Evolutionary conservation across 2,329 filamentous ascomycete genomes (phyloP).

Genomic region (Colletotrichum limetticola): DNA sequence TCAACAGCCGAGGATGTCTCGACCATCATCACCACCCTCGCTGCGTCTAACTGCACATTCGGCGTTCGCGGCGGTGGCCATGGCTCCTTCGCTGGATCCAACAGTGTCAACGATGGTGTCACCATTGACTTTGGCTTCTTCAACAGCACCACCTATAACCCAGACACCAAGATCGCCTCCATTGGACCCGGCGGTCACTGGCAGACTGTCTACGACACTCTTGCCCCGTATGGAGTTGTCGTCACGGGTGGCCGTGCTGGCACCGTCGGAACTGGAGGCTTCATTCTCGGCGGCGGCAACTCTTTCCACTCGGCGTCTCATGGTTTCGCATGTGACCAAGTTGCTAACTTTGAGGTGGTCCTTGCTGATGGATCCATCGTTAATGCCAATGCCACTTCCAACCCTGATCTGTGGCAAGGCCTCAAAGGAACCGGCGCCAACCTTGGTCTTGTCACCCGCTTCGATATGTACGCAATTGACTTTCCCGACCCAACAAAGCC

Average conservation of each 20-base stretch:
- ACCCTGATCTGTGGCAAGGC: constrained; percentile 57
- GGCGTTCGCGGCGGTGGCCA: constrained; percentile 53
- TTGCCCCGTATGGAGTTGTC: constrained; percentile 45
- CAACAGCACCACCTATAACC: constrained; percentile 43
- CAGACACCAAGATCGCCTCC: constrained; percentile 41
- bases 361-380: constrained; percentile 50
- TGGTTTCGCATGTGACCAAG: constrained; percentile 59
- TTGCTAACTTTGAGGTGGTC: constrained; percentile 58
- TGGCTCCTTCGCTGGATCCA: constrained; percentile 44
- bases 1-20: constrained; percentile 49
- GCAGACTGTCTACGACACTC: constrained; percentile 49
- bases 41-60: constrained; percentile 45
- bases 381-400: constrained; percentile 49
- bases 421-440: constrained; percentile 60
- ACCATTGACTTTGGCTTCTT: constrained; percentile 50
- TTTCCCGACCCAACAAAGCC: constrained; percentile 40
- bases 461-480: constrained; percentile 46
- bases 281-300: constrained; percentile 48
- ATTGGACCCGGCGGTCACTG: constrained; percentile 50
- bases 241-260: constrained; percentile 49
- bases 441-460: constrained; percentile 51
- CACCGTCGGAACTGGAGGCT: constrained; percentile 49
- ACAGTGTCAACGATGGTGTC: constrained; percentile 49
- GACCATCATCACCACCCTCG: constrained; percentile 46
- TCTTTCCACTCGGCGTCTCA: constrained; percentile 49